Base-by-base conservation (phyloP, 345 rosid species). In the Eucalyptus cladocalyx region DNA sequence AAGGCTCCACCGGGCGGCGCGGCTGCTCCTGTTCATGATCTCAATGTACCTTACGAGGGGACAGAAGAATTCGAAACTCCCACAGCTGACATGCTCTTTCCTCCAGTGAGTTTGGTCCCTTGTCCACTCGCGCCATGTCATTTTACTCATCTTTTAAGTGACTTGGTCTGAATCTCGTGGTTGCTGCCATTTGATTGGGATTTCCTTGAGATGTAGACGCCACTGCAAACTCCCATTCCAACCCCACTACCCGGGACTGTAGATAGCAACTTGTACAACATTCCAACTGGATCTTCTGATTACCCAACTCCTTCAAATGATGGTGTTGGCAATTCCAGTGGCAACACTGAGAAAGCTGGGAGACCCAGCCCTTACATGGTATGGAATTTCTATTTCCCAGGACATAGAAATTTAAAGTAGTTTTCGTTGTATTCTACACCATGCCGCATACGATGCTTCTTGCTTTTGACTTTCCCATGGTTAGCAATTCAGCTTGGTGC, bases 1-100 rank as follows among this genome's bases (percentile, higher is more conserved):
- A 97, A 93, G 95, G 90, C 93, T 6, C 90, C 92, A 5, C 94
- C 96, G 21, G 98, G 97, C 47, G 96, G 94, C 72, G 93, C 93
- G 32, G 86, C 94, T 85, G 94, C 97, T 56, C 96, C 98, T 0
- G 98, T 96, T 32, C 99, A 96, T 67, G 99, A 98, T 91, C 96
- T 98, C 53, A 98, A 98, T 93, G 99, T 96, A 30, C 99, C 99
- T 1, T 98, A 98, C 87, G 97, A 98, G 89, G 99, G 96, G 86
- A 91, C 97, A 0, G 99, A 98, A 92, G 99, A 98, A 92, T 98
- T 94, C 30, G 99, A 98, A 92, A 98, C 99, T 86, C 99, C 99
- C 48, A 98, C 99, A 4, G 97, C 98, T 88, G 99, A 97, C 87
- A 95, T 98, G 89, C 97, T 97, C 81, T 97, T 97, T 86, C 98